Conservation (phyloP, 129 eudicot species). For the Escallonia rubra region DNA sequence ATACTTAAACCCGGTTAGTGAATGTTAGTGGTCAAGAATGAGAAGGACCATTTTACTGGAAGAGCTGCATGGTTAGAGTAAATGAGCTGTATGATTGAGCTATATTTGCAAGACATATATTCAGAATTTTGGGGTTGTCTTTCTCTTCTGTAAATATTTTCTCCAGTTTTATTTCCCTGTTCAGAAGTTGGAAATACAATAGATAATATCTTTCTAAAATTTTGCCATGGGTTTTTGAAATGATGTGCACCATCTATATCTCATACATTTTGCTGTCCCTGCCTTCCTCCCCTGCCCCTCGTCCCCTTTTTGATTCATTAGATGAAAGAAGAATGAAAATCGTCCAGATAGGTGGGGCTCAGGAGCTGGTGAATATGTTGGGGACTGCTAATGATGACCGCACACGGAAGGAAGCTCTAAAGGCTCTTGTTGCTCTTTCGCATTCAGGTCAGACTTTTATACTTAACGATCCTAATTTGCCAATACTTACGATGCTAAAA, state of each 20-base stretch:
- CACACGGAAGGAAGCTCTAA: constrained; percentile 87
- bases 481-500: background rate
- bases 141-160: no score
- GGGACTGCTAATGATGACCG: constrained; percentile 72
- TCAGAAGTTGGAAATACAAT: background rate
- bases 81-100: no score
- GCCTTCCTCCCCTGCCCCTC: background rate
- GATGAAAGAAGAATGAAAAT: constrained; percentile 88
- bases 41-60: no score
- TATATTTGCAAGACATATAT: no score
- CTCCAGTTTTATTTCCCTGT: background rate
- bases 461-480: background rate
- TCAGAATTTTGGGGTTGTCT: no score
- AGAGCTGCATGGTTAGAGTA: no score
- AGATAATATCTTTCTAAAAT: background rate
- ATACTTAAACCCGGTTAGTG: no score
- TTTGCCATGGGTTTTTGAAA: no score
- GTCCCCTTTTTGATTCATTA: constrained; percentile 10
- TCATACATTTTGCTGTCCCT: background rate
- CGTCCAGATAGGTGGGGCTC: constrained; percentile 83
- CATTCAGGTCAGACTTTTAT: constrained; percentile 60
- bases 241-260: background rate
- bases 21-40: no score
- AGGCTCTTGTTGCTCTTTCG: constrained; percentile 78
- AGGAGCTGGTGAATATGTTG: constrained; percentile 74